Conservation (phyloP, 164 flowering plant genomes). For the Taxillus chinensis region DNA sequence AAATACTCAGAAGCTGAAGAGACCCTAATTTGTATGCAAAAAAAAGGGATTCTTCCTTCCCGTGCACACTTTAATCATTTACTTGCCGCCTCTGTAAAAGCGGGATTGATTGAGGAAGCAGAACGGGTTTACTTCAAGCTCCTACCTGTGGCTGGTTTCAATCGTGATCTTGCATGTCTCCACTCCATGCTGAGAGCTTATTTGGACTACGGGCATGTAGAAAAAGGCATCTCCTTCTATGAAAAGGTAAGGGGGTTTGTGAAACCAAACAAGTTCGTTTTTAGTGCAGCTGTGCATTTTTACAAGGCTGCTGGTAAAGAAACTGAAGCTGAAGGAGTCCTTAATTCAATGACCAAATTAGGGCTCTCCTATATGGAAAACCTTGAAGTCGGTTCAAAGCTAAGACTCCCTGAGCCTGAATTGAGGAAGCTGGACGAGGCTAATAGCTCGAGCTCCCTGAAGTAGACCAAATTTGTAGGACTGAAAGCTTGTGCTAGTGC, state of each 20-base stretch:
- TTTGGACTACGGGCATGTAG: constrained; percentile 52
- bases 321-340: constrained; percentile 29
- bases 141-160: constrained; percentile 27
- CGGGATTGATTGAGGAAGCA: constrained; percentile 52
- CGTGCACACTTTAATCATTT: constrained; percentile 51
- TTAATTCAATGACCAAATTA: constrained; percentile 41
- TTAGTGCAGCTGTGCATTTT: constrained; percentile 69
- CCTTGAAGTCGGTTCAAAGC: constrained; percentile 48
- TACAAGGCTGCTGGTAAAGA: constrained; percentile 43
- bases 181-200: constrained; percentile 61
- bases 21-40: constrained; percentile 37
- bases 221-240: constrained; percentile 55
- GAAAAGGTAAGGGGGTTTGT: constrained; percentile 26
- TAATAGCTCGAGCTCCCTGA: too few relatives aligned
- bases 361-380: constrained; percentile 36
- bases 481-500: too few relatives aligned
- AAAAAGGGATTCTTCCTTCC: constrained; percentile 35
- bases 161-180: constrained; percentile 44
- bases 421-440: too few relatives aligned
- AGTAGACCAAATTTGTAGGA: too few relatives aligned
- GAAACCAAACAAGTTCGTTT: constrained; percentile 44
- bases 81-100: constrained; percentile 35
- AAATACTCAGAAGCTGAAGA: constrained; percentile 63
- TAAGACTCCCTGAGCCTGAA: constrained; percentile 1
- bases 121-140: constrained; percentile 37